Percentiles rank a stretch among this genome's conserved stretches.
Evolutionary conservation across 2,329 filamentous ascomycete genomes (phyloP).

Genomic region (Fusarium sp.): DNA sequence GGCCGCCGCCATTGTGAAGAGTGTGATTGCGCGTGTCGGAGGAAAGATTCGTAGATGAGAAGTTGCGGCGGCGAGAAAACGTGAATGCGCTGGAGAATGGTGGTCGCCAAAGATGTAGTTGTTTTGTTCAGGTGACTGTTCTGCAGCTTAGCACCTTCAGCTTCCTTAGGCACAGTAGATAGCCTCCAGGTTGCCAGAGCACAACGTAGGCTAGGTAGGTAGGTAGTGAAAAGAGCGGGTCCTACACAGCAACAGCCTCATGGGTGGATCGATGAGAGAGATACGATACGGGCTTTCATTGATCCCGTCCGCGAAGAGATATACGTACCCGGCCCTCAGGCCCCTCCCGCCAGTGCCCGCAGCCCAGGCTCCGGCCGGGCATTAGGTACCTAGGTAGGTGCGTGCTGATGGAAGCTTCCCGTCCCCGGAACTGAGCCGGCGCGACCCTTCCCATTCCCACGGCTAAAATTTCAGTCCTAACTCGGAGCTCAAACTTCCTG

Average conservation of each 20-base stretch:
- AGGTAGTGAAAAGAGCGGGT: constrained; percentile 36
- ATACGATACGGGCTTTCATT: constrained; percentile 43
- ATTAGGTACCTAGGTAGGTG: neutral
- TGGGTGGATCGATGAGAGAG: constrained; percentile 19
- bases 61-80: constrained; percentile 3
- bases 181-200: constrained; percentile 50
- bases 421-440: constrained; percentile 38
- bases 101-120: constrained; percentile 31
- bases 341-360: neutral
- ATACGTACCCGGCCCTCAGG: neutral
- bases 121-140: constrained; percentile 26
- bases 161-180: constrained; percentile 7
- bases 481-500: constrained; percentile 42
- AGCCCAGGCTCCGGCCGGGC: too few species aligned
- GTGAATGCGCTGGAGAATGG: constrained; percentile 7
- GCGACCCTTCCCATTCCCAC: constrained; percentile 23
- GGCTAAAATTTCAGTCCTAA: constrained; percentile 46
- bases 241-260: constrained; percentile 2
- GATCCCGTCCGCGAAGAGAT: constrained; percentile 39
- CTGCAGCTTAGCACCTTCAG: constrained; percentile 18
- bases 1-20: constrained; percentile 62
- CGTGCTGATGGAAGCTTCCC: constrained; percentile 31
- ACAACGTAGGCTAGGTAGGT: constrained; percentile 49
- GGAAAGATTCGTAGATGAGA: neutral
- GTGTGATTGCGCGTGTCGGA: constrained; percentile 24